Conservation (phyloP, 202 grass and related monocot species). For the Carex arenaria region DNA sequence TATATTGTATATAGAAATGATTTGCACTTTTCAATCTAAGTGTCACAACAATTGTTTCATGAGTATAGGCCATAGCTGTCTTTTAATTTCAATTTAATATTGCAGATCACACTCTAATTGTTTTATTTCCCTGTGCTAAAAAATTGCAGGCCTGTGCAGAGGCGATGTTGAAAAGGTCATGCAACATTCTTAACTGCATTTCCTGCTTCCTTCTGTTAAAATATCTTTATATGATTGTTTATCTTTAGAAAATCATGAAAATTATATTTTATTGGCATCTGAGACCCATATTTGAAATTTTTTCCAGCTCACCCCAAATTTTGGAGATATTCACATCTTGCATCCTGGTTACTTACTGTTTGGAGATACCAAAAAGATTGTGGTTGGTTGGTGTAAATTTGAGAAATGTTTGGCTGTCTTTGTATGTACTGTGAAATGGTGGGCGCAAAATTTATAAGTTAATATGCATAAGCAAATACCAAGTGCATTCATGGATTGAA, state of each 20-base stretch:
- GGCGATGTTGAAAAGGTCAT: constrained; percentile 69
- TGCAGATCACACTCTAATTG: neutral
- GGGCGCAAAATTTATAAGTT: neutral
- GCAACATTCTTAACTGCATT: constrained; percentile 13
- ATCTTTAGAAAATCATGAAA: neutral
- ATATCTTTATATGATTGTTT: neutral
- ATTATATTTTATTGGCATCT: neutral
- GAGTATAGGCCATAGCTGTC: neutral
- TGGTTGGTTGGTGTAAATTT: neutral
- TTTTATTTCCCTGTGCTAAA: constrained; percentile 22
- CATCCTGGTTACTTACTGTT: neutral
- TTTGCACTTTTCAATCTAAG: neutral
- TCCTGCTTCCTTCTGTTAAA: neutral
- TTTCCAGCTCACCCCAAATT: neutral
- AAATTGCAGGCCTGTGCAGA: constrained; percentile 71
- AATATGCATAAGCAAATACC: neutral
- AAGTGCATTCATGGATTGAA: neutral
- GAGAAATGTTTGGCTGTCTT: neutral
- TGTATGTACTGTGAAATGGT: neutral
- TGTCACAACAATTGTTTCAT: neutral
- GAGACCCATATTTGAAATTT: neutral
- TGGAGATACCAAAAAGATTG: neutral
- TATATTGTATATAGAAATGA: neutral
- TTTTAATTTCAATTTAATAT: neutral
- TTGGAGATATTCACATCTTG: neutral